These are phyloP conservation scores for Calonectria crousiana DNA, from an alignment of 2,329 filamentous ascomycete genomes.

Conservation along the genomic window DNA sequence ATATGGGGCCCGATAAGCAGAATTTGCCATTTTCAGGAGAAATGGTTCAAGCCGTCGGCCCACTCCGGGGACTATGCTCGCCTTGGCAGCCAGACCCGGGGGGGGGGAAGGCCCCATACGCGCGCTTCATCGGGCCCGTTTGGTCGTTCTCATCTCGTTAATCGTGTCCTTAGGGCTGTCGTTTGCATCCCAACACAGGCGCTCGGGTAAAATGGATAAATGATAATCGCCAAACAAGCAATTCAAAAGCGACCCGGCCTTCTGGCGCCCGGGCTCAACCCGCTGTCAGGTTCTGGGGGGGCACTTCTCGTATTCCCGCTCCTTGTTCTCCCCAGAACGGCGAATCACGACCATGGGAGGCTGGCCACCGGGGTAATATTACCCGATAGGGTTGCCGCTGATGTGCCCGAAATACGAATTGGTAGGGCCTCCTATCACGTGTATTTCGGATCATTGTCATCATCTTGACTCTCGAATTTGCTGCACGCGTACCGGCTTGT, in stretches of 20 bases:
- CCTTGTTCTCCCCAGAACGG: background rate
- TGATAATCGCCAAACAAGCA: background rate
- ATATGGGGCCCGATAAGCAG: background rate
- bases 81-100: background rate
- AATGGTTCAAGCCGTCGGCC: background rate
- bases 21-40: background rate
- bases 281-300: background rate
- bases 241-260: background rate
- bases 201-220: background rate
- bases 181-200: background rate
- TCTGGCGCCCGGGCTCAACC: background rate
- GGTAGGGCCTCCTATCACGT: background rate
- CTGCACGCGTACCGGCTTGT: background rate
- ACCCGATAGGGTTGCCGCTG: background rate
- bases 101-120: background rate
- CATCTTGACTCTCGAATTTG: background rate
- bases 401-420: background rate
- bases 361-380: background rate
- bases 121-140: background rate
- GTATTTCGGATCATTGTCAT: background rate
- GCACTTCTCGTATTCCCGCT: background rate
- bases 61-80: background rate
- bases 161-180: background rate
- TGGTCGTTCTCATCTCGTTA: background rate
- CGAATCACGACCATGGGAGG: background rate